A percentile compares a stretch with the other conserved stretches of the same genome.
Evolutionary conservation across 805 yeast species (phyloP).

Genomic region (Kuraishia cidri): DNA sequence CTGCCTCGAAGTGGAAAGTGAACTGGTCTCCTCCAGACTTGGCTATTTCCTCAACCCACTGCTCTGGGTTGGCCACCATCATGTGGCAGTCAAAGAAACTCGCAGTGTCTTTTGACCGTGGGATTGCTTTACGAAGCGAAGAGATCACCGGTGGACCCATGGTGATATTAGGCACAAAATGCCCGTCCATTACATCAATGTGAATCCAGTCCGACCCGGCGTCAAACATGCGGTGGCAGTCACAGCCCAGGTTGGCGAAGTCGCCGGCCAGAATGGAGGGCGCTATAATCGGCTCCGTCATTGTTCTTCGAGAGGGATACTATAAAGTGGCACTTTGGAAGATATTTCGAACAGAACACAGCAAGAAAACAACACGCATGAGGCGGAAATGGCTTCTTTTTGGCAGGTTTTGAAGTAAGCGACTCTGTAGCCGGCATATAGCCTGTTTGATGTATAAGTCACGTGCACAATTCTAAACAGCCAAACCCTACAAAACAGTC

Average conservation of each 20-base stretch:
- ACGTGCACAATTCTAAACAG: no score
- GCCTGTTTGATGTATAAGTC: no score
- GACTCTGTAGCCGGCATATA: no score
- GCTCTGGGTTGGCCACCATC: conserved; percentile 91
- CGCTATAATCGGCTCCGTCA: conserved; percentile 80
- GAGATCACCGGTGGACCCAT: conserved; percentile 86
- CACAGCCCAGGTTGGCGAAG: conserved; percentile 80
- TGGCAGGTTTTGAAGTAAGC: no score
- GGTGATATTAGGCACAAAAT: conserved; percentile 93
- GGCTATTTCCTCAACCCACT: conserved; percentile 89
- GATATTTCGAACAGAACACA: no score
- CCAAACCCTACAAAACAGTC: no score
- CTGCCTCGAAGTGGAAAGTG: conserved; percentile 92
- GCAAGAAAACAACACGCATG: no score
- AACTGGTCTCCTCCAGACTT: conserved; percentile 92
- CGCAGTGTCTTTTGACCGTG: conserved; percentile 40
- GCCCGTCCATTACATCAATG: conserved; percentile 97
- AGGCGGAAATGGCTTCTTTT: no score
- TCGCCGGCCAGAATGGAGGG: conserved; percentile 92
- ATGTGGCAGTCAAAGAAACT: conserved; percentile 87
- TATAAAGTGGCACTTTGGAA: no score
- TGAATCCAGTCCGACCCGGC: conserved; percentile 94
- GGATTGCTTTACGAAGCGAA: conserved; percentile 67
- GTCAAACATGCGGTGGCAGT: conserved; percentile 72
- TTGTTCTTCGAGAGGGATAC: no score